Base-by-base conservation (phyloP, 1,284 basidiomycete genomes). In the Cutaneotrichosporon sp. region DNA sequence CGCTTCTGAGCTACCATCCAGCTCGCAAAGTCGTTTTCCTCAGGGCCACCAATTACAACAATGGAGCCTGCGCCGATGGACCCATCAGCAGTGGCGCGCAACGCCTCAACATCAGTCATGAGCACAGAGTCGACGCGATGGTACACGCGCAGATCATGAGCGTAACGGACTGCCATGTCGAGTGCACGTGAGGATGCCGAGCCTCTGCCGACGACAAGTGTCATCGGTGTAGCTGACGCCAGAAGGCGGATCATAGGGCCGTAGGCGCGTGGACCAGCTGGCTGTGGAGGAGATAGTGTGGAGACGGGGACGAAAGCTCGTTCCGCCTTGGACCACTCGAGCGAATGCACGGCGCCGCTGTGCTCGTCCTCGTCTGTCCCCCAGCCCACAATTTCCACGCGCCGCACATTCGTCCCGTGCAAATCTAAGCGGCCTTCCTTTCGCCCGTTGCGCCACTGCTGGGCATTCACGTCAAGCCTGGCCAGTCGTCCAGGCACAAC, bases 111-210 rank as follows among this genome's bases (percentile, higher is more conserved):
- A 54, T 81, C 79, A 10, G 63, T 60, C 29, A 86, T 51, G 37
- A 91, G 82, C 43, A 81, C 79, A 0, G 79, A 68, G 59, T 88
- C 87, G 22, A 90, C 70, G 54, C 81, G 79, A 64, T 87, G 85
- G 70, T 86, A 88, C 0, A 82, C 67, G 38, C 82, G 74, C 12
- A 90, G 74, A 55, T 83, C 81, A 62, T 88, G 82, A 3, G 84
- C 82, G 43, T 90, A 75, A 4, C 87, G 78, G 5, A 78, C 66
- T 1, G 86, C 88, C 6, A 83, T 64, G 2, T 78, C 79, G 1
- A 78, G 55, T 7, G 74, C 68, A 1, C 31, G 51, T 0, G 31
- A 26, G 4, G 20, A 9, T 9, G 6, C 24, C 7, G 24, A 14
- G 6, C 24, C n/a, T 3, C 22, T n/a, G n/a, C 41, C 42, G 22